phyloP scores from a whole-genome alignment of 202 grass and related monocot species.

The Panicum virgatum region DNA sequence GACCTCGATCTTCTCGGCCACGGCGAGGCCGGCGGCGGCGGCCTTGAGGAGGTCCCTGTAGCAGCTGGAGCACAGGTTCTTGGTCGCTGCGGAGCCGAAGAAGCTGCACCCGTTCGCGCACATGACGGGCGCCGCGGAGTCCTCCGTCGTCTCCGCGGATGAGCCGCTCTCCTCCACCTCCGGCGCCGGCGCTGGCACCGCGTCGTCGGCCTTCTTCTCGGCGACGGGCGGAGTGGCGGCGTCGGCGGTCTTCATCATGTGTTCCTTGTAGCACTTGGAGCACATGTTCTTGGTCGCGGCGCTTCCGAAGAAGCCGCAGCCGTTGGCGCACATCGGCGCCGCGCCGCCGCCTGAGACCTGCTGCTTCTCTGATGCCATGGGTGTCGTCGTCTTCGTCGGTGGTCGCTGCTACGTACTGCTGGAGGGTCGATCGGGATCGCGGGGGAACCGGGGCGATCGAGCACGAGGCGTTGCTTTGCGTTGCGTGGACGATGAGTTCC shows the following conservation, averaged over 20 bases:
- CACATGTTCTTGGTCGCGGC: constrained; percentile 47
- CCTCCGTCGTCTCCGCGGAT: neutral
- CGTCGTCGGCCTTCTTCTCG: neutral
- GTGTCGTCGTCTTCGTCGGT: neutral
- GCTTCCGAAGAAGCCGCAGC: constrained; percentile 60
- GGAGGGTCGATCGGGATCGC: too few species aligned
- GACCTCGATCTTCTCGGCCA: too few species aligned
- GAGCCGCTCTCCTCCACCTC: neutral
- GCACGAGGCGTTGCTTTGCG: too few species aligned
- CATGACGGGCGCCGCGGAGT: neutral
- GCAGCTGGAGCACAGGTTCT: constrained; percentile 62
- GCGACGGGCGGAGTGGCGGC: neutral
- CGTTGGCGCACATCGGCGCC: constrained; percentile 47
- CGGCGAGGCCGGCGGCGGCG: neutral
- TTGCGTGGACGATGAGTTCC: too few species aligned
- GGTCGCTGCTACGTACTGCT: neutral
- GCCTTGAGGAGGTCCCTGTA: constrained; percentile 15
- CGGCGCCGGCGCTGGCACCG: neutral
- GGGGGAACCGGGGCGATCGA: too few species aligned
- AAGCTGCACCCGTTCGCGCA: constrained; percentile 63
- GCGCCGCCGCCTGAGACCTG: constrained; percentile 8
- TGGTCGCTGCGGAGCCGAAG: constrained; percentile 47
- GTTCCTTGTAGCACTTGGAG: constrained; percentile 53
- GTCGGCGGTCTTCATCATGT: neutral
- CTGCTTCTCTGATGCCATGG: neutral